Evolutionary conservation across 768 basidiomycete species (phyloP), one percentile per base, ranked within the genome.

Genomic region (Amanita brunnescens): DNA sequence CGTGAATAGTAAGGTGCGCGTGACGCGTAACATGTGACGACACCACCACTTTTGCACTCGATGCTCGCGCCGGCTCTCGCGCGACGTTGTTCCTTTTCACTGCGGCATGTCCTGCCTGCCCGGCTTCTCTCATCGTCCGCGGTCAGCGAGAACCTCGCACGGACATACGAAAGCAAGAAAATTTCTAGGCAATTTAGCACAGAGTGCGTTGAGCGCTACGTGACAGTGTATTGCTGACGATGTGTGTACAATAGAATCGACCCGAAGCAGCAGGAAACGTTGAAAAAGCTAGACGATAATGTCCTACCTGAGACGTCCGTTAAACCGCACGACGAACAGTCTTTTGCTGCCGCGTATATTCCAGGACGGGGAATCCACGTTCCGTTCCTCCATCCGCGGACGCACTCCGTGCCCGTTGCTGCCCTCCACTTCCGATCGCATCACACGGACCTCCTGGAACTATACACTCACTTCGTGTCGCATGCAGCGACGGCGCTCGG

Each of bases 401-500:
- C 81, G 8, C 79, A 90, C 68, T 67, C 69, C 52, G 74, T 90
- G 49, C 91, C 93, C 47, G 87, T 82, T 58, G 92, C 91, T 2
- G 73, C 75, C 44, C 73, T 98, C 54, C 90, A 92, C 60, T 79
- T 97, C 64, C 85, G 89, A 44, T 81, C 91, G 1, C 80, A 94
- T 70, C 73, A 81, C 60, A 70, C 76, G 12, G 63, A 69, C 33
- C 75, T 79, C 6, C 80, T 97, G 45, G 78, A 82, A 58, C 77
- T 92, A 54, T 94, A 87, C 68, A 77, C 84, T 5, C 85, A 89
- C 63, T 94, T 98, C 58, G 84, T 85, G 0, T 64, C 79, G 0
- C 92, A 94, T 58, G 83, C 91, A 0, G 94, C 94, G 0, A 72
- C 81, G n/a, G 81, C 90, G 1, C 76, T 98, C 37, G 86, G 79